phyloP scores from a whole-genome alignment of 2,329 filamentous ascomycete genomes.

The Exophiala oligosperma region DNA sequence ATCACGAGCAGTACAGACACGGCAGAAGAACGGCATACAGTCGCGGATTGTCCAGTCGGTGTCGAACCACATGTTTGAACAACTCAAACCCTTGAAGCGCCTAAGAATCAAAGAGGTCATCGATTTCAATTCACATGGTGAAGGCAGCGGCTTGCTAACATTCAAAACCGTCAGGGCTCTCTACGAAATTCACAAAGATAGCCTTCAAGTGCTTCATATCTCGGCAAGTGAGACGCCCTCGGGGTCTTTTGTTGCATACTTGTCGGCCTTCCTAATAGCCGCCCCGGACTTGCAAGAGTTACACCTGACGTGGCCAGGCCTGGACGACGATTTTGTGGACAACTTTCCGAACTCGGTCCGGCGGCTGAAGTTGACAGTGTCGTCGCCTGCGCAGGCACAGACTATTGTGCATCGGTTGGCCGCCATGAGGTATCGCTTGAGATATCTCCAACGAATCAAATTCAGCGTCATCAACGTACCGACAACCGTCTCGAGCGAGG shows the following conservation, averaged over 20 bases:
- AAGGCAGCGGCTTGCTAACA: slow-evolving; percentile 1
- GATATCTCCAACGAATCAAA: slow-evolving; percentile 1
- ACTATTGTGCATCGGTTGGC: slow-evolving; percentile 10
- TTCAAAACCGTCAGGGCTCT: slow-evolving; percentile 14
- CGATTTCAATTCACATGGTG: background rate
- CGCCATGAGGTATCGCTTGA: slow-evolving; percentile 9
- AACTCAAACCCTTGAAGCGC: slow-evolving; percentile 13
- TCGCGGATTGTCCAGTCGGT: slow-evolving; percentile 12
- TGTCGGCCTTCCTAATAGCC: slow-evolving; percentile 11
- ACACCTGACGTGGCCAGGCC: slow-evolving; percentile 12
- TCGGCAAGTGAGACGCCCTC: slow-evolving; percentile 8
- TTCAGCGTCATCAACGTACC: slow-evolving; percentile 9
- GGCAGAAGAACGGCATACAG: slow-evolving; percentile 12
- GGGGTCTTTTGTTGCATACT: slow-evolving; percentile 3
- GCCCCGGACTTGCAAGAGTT: slow-evolving; percentile 12
- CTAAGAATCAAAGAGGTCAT: slow-evolving; percentile 7
- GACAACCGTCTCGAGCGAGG: background rate
- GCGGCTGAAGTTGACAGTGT: slow-evolving; percentile 3
- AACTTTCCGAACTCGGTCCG: slow-evolving; percentile 8
- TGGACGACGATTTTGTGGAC: slow-evolving; percentile 12
- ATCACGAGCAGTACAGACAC: slow-evolving; percentile 9
- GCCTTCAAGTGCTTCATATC: slow-evolving; percentile 13
- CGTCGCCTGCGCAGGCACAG: slow-evolving; percentile 8
- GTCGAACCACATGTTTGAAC: slow-evolving; percentile 11
- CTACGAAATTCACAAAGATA: slow-evolving; percentile 11